phyloP scores from a whole-genome alignment of 495 filamentous ascomycete genomes.

The Hypoxylon crocopeplum region DNA sequence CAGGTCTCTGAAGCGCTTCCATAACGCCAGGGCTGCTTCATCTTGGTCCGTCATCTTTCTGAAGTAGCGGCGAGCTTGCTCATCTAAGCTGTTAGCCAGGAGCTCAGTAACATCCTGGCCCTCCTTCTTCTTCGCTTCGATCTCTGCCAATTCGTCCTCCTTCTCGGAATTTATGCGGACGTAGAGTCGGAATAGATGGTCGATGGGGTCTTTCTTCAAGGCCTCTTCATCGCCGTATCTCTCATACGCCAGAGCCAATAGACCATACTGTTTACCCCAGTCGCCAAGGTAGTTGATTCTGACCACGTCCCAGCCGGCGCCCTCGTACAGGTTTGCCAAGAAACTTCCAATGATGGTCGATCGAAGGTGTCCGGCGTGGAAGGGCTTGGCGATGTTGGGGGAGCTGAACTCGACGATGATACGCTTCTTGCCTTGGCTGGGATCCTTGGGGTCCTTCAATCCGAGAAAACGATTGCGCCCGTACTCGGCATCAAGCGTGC shows the following conservation, averaged over 20 bases:
- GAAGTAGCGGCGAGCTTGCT: constrained; percentile 79
- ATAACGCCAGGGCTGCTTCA: constrained; percentile 74
- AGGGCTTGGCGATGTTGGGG: constrained; percentile 69
- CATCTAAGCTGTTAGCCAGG: constrained; percentile 62
- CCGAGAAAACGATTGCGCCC: constrained; percentile 72
- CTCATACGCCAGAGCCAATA: constrained; percentile 65
- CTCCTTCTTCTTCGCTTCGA: constrained; percentile 53
- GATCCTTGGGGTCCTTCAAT: constrained; percentile 70
- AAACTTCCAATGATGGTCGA: constrained; percentile 73
- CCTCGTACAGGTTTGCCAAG: constrained; percentile 64
- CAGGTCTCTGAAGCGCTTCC: constrained; percentile 88
- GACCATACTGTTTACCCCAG: constrained; percentile 72
- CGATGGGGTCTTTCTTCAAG: constrained; percentile 63
- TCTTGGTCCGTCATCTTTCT: constrained; percentile 89
- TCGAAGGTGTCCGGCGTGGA: constrained; percentile 72
- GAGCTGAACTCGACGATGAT: constrained; percentile 53
- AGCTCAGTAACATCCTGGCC: constrained; percentile 58
- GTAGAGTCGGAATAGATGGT: constrained; percentile 70
- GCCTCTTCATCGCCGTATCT: constrained; percentile 66
- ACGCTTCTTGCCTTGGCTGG: constrained; percentile 73
- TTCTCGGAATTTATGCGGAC: constrained; percentile 67
- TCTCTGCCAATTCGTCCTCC: constrained; percentile 60
- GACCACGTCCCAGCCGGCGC: constrained; percentile 66
- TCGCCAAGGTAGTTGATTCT: constrained; percentile 73
- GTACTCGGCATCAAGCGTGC: constrained; percentile 65